Evolutionary conservation across 768 basidiomycete genomes (phyloP).

Genomic region (Agaricus subrufescens): DNA sequence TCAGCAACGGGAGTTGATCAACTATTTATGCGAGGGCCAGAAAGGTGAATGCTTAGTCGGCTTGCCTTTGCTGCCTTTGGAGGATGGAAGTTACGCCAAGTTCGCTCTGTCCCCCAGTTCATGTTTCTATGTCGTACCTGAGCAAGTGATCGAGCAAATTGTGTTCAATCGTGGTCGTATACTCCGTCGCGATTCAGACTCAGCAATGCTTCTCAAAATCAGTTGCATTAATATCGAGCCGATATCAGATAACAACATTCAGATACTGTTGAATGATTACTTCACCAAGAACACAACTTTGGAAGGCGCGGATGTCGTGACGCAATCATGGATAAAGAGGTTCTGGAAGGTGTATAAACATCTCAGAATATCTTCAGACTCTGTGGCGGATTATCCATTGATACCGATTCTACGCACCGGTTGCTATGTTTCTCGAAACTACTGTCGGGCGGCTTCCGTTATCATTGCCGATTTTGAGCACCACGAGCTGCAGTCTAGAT

Average conservation of each 20-base stretch:
- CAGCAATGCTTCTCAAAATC: background rate
- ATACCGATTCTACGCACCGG: conserved; percentile 24
- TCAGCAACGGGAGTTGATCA: conserved; percentile 21
- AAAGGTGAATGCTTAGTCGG: conserved; percentile 18
- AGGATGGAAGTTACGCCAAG: conserved; percentile 23
- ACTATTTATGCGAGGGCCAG: conserved; percentile 18
- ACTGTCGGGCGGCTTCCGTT: conserved; percentile 20
- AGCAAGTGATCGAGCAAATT: conserved; percentile 2
- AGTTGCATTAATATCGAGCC: background rate
- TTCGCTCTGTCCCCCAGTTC: conserved; percentile 15
- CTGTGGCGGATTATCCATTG: conserved; percentile 25
- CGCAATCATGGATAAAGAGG: conserved; percentile 19
- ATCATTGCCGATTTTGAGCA: conserved; percentile 18
- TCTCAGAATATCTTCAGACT: conserved; percentile 9
- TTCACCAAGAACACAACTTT: background rate
- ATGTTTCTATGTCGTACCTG: conserved; percentile 24
- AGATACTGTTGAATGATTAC: background rate
- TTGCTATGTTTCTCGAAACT: conserved; percentile 26
- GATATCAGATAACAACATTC: background rate
- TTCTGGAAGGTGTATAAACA: conserved; percentile 26
- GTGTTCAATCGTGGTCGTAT: conserved; percentile 18
- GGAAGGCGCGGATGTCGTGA: background rate
- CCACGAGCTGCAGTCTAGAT: conserved; percentile 23
- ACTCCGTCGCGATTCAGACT: background rate
- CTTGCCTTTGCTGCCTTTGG: conserved; percentile 32